phyloP scores from a whole-genome alignment of 2,329 filamentous ascomycete species.

The Stachybotrys echinatus region DNA sequence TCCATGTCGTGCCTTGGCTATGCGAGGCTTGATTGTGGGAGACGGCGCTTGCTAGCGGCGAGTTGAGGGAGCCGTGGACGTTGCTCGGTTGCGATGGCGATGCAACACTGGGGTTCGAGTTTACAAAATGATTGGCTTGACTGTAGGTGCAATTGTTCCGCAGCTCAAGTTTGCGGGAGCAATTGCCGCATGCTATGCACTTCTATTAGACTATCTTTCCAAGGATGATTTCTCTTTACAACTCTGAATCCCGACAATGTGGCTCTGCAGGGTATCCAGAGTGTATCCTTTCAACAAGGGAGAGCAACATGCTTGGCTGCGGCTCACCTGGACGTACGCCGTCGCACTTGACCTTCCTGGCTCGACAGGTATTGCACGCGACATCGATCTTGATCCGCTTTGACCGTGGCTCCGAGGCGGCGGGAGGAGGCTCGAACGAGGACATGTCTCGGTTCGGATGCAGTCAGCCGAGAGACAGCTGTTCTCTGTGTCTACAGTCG shows the following conservation, averaged over 20 bases:
- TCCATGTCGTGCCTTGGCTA: background rate
- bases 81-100: too few species aligned
- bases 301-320: background rate
- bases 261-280: too few species aligned
- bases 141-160: slow-evolving; percentile 22
- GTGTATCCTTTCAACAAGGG: too few species aligned
- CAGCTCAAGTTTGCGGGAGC: slow-evolving; percentile 20
- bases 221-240: too few species aligned
- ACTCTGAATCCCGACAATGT: too few species aligned
- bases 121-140: too few species aligned
- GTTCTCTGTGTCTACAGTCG: background rate
- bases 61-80: too few species aligned
- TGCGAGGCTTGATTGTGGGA: too few species aligned
- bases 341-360: slow-evolving; percentile 36
- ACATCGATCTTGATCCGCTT: slow-evolving; percentile 39
- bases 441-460: background rate
- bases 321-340: slow-evolving; percentile 29
- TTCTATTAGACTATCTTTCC: slow-evolving; percentile 3
- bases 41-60: too few species aligned
- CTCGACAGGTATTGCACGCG: slow-evolving; percentile 36
- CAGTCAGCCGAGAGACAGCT: too few species aligned
- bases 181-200: slow-evolving; percentile 23
- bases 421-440: background rate
- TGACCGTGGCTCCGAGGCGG: slow-evolving; percentile 7
- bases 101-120: too few species aligned